These are phyloP conservation scores for Amanita rubescens DNA, from an alignment of 768 basidiomycete genomes.

Conservation along the genomic window DNA sequence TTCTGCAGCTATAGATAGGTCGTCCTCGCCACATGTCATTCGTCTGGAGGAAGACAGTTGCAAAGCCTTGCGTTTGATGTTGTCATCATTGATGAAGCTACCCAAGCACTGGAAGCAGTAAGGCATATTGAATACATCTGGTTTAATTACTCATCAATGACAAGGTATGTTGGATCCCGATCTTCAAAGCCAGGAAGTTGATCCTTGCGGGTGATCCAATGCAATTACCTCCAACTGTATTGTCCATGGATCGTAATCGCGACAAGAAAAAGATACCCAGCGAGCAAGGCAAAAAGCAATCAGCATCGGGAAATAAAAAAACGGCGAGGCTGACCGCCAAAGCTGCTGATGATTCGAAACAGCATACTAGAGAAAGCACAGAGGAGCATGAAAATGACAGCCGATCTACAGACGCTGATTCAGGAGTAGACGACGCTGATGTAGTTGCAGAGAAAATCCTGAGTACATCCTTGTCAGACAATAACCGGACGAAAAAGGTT, in stretches of 20 bases:
- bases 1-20: constrained; percentile 37
- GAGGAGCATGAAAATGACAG: background rate
- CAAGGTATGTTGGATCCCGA: constrained; percentile 91
- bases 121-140: constrained; percentile 13
- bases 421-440: constrained; percentile 9
- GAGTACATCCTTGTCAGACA: constrained; percentile 6
- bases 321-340: background rate
- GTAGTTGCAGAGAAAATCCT: background rate
- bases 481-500: constrained; percentile 14
- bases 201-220: constrained; percentile 93
- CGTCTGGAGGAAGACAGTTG: constrained; percentile 80
- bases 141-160: constrained; percentile 3
- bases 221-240: constrained; percentile 91
- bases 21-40: constrained; percentile 91
- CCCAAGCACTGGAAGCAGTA: constrained; percentile 93
- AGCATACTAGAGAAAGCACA: background rate
- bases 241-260: constrained; percentile 49
- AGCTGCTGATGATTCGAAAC: background rate
- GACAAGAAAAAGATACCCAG: constrained; percentile 16
- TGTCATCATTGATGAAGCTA: constrained; percentile 95
- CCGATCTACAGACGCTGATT: background rate
- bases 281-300: constrained; percentile 7
- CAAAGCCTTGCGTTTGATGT: constrained; percentile 80
- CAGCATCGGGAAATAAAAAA: background rate
- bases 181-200: constrained; percentile 85